phyloP scores from a whole-genome alignment of 2,329 filamentous ascomycete genomes.

The Diaporthe humulicola region DNA sequence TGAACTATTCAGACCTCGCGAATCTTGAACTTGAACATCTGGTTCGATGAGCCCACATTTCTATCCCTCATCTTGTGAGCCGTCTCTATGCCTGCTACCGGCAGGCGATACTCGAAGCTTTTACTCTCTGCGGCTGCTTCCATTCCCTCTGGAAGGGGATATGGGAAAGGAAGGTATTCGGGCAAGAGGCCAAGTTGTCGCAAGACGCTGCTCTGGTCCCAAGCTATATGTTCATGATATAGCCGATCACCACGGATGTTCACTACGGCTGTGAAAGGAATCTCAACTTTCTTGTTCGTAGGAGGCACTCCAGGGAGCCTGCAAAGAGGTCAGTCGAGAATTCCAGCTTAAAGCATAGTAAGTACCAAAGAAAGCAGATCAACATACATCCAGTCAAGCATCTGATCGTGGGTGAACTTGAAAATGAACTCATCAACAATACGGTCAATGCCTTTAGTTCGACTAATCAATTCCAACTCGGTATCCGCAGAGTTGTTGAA shows the following conservation, averaged over 20 bases:
- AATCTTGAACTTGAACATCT: slow-evolving; percentile 59
- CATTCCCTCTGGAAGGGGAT: slow-evolving; percentile 58
- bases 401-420: slow-evolving; percentile 71
- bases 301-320: slow-evolving; percentile 68
- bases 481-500: slow-evolving; percentile 79
- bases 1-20: slow-evolving; percentile 41
- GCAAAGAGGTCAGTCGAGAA: background rate
- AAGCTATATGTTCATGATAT: slow-evolving; percentile 79
- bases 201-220: slow-evolving; percentile 76
- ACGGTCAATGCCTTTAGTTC: slow-evolving; percentile 79
- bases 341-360: background rate
- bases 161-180: slow-evolving; percentile 74
- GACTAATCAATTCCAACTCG: slow-evolving; percentile 75
- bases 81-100: slow-evolving; percentile 69
- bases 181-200: slow-evolving; percentile 73
- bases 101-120: slow-evolving; percentile 68
- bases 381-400: slow-evolving; percentile 78
- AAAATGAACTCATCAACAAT: slow-evolving; percentile 80
- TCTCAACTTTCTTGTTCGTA: slow-evolving; percentile 64
- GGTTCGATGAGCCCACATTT: slow-evolving; percentile 67
- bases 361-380: too few relatives aligned
- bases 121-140: slow-evolving; percentile 48
- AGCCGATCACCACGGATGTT: slow-evolving; percentile 77
- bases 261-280: slow-evolving; percentile 75
- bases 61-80: slow-evolving; percentile 61